These are phyloP conservation scores for Podospora conica DNA, from an alignment of 495 filamentous ascomycete species.

Conservation along the genomic window DNA sequence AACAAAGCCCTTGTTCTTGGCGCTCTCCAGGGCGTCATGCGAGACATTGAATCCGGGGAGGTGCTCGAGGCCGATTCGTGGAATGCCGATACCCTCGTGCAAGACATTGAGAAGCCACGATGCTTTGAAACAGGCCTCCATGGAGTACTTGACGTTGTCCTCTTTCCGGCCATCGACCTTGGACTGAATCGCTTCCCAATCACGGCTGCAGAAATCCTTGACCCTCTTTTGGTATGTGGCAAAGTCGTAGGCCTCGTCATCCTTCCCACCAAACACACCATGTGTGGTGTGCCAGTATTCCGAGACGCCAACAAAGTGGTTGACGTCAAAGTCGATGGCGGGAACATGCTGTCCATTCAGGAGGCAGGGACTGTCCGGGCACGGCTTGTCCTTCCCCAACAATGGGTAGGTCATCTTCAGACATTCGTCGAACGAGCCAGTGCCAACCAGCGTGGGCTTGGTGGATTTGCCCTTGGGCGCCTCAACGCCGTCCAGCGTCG, in stretches of 20 bases:
- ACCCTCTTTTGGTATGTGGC: constrained; percentile 84
- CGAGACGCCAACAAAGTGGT: constrained; percentile 96
- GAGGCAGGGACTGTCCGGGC: constrained; percentile 76
- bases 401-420: constrained; percentile 74
- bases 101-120: constrained; percentile 96
- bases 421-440: constrained; percentile 82
- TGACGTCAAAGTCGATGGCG: constrained; percentile 95
- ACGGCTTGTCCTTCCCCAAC: constrained; percentile 83
- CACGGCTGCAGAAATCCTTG: constrained; percentile 72
- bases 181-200: constrained; percentile 68
- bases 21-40: constrained; percentile 61
- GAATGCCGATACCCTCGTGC: constrained; percentile 92
- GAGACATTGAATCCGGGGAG: constrained; percentile 56
- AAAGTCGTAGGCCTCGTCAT: constrained; percentile 86
- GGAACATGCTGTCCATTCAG: constrained; percentile 86
- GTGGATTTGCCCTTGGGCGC: constrained; percentile 25
- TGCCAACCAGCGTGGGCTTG: constrained; percentile 58
- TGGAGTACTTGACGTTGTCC: constrained; percentile 58
- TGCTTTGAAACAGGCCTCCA: constrained; percentile 93
- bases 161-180: constrained; percentile 54
- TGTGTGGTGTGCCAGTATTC: constrained; percentile 99
- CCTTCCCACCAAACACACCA: constrained; percentile 78
- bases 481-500: constrained; percentile 55
- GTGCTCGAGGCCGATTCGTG: constrained; percentile 74
- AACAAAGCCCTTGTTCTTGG: constrained; percentile 72